Conservation (phyloP, 2,329 filamentous ascomycete genomes). For the Aspergillus alliaceus region DNA sequence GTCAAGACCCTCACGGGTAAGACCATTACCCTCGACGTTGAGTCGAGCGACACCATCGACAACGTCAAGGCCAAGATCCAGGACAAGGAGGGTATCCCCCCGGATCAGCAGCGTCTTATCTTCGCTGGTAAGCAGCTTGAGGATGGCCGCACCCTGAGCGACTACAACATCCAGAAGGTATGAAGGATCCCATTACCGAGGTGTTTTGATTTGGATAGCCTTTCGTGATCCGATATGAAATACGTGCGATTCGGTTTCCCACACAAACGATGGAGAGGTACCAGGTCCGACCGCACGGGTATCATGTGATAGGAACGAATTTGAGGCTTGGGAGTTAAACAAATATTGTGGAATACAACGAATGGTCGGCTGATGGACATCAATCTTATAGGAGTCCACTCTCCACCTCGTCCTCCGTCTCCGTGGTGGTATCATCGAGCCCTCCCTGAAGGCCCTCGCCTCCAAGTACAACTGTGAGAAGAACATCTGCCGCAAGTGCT, state of each 20-base stretch:
- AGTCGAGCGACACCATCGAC: constrained; percentile 98
- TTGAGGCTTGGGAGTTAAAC: not conserved
- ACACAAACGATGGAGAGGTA: not conserved
- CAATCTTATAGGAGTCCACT: constrained; percentile 75
- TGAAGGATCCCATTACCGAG: constrained; percentile 33
- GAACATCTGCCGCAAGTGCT: constrained; percentile 99
- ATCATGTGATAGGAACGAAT: not conserved
- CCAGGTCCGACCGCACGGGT: not conserved
- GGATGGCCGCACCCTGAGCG: constrained; percentile 92
- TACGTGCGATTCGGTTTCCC: not conserved
- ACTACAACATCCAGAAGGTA: constrained; percentile 99
- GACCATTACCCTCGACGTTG: constrained; percentile 99
- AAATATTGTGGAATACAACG: not conserved
- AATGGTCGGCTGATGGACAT: constrained; percentile 33
- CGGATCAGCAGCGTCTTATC: constrained; percentile 97
- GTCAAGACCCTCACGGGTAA: constrained; percentile 99
- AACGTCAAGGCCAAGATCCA: constrained; percentile 99
- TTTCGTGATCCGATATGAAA: constrained; percentile 6
- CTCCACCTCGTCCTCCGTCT: constrained; percentile 98
- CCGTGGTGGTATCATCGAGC: constrained; percentile 98
- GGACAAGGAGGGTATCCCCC: constrained; percentile 98
- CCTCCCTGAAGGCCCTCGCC: constrained; percentile 95
- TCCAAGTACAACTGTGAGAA: constrained; percentile 99
- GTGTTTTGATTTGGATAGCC: constrained; percentile 4
- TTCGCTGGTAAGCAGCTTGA: constrained; percentile 99